Base-by-base conservation (phyloP, 108 stramenopile species). In the Cyclostephanos invisitatus region DNA sequence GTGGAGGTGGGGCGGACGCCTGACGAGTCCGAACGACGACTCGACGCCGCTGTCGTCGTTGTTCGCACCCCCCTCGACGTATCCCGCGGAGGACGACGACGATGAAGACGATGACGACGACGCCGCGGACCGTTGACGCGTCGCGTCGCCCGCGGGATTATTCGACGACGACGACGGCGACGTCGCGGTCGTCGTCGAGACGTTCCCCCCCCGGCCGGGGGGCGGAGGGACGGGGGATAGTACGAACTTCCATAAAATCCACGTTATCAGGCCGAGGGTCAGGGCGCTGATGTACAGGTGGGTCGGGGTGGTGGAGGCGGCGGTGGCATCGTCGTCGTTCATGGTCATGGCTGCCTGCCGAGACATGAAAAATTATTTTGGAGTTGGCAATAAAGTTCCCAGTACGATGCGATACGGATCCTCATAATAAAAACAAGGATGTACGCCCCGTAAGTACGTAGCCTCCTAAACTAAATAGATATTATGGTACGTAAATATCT, bases 1-100 rank as follows among this genome's bases (percentile, higher is more conserved):
- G 40, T 44, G 17, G 17, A 76, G 44, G 51, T 76, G 75, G n/a
- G 75, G 75, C 10, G 75, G 75, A 68, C 63, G 62, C 20, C 68
- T 47, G 6, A 15, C 48, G 27, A 18, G 40, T 7, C 65, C 64
- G 46, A 57, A 38, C 7, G 18, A 60, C 44, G 54, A 32, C 32
- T 37, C 57, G 46, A 10, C 50, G 50, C 32, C 65, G 28, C 36
- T 35, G 29, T 25, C 60, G 48, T 2, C 29, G 27, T 42, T 2
- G 20, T 28, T 38, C 46, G 2, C 32, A 0, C 12, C 21, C 20
- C 20, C 49, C 29, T 12, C 28, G 37, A 2, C 7, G 17, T 12
- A 22, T 22, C 14, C 20, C 1, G 35, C 29, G 14, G 64, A 18
- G 14, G 64, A 18, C 14, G 46, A 6, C 49, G 48, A n/a, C 63